Percentiles rank a stretch among this genome's conserved stretches.
phyloP scores from a whole-genome alignment of 1,284 basidiomycete species.

The Rhodotorula sp. region DNA sequence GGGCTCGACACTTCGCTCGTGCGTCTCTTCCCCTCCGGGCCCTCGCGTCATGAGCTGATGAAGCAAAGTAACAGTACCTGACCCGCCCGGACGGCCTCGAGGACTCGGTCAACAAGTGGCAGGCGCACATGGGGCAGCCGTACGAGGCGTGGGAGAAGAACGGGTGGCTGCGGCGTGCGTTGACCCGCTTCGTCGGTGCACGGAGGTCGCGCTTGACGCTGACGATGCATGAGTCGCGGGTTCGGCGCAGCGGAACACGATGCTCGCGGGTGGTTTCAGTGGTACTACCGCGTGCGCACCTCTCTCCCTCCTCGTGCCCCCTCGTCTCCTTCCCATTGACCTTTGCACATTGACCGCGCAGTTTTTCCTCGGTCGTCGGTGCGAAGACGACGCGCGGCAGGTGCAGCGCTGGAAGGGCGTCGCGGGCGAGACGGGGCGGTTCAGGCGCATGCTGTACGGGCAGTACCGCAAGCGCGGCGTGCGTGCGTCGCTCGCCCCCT shows the following conservation, averaged over 20 bases:
- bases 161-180: constrained; percentile 25
- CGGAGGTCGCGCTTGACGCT: background rate
- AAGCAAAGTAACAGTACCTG: constrained; percentile 19
- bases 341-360: background rate
- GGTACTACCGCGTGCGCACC: constrained; percentile 30
- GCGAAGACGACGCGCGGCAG: constrained; percentile 32
- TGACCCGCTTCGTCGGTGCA: background rate
- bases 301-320: background rate
- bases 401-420: constrained; percentile 27
- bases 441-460: constrained; percentile 29
- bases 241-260: constrained; percentile 20
- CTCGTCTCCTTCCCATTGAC: too few species aligned
- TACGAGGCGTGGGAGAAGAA: constrained; percentile 37
- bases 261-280: constrained; percentile 35
- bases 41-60: background rate
- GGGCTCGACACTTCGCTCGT: constrained; percentile 27
- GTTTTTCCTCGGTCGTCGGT: constrained; percentile 22
- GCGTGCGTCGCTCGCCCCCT: background rate
- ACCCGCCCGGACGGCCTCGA: constrained; percentile 27
- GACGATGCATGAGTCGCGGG: background rate
- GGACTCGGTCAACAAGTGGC: constrained; percentile 28
- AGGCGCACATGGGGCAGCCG: constrained; percentile 27
- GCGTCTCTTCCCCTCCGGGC: background rate
- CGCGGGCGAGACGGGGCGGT: constrained; percentile 32
- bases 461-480: constrained; percentile 26